Evolutionary conservation across 2,329 filamentous ascomycete genomes (phyloP), one percentile per base, ranked within the genome.

Genomic region (Lasiodiplodia theobromae): DNA sequence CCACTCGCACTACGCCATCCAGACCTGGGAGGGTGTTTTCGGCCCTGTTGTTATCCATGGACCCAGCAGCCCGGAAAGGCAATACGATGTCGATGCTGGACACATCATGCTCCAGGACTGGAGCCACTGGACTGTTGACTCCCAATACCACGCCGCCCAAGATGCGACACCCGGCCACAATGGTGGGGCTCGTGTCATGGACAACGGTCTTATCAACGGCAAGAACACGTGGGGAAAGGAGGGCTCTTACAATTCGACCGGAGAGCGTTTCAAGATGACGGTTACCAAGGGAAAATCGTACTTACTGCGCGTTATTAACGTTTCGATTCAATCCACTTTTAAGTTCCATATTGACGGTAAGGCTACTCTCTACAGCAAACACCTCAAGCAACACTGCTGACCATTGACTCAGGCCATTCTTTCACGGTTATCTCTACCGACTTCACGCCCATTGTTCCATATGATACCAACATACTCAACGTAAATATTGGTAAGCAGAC

Each of bases 251-350:
- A 68, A 68, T 28, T 58, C 65, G 23, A 68, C 67, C 5, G 78
- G 78, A 54, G 72, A 70, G 21, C 79, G 80, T 66, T 74, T 73
- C 58, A 75, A 73, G 66, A 77, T 79, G 70, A 76, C 71, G 2
- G 77, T 80, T 3, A 72, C 70, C 11, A 86, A 81, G 16, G 85
- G 86, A 68, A 85, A 83, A 76, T 84, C 79, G 5, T 86, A 91
- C 74, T 85, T 86, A 14, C 81, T 87, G 14, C 84, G 88, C 0
- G 80, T 91, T 65, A 83, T 90, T 74, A 91, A 90, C 77, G 76
- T 84, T 3, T 73, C 76, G 2, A 77, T 78, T 18, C 77, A 79
- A 51, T 78, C 80, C 0, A 80, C 77, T 21, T 82, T 78, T 72
- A 80, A 80, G 68, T 83, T 84, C 72, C 78, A 76, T 64, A 80